Evolutionary conservation across 306 rosid species (phyloP).

Genomic region (Malus domestica): DNA sequence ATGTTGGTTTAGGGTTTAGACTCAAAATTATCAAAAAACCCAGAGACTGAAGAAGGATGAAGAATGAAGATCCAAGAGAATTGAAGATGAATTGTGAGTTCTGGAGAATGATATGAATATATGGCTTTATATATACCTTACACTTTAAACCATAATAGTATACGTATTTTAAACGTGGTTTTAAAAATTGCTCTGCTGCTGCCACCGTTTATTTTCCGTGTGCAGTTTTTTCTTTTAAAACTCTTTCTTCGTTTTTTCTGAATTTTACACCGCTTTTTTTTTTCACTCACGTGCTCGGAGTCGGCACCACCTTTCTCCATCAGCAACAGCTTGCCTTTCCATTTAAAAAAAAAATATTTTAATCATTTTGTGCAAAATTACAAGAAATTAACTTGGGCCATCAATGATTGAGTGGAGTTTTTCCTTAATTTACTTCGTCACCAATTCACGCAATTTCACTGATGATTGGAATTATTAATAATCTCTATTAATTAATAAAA

Average conservation of each 20-base stretch:
- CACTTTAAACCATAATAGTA: too few species aligned
- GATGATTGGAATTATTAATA: too few species aligned
- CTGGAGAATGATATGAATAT: background rate
- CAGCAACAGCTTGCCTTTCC: background rate
- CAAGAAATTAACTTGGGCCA: too few species aligned
- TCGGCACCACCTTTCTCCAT: background rate
- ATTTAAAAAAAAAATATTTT: too few species aligned
- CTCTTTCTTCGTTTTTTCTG: background rate
- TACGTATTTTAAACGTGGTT: background rate
- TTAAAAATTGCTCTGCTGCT: too few species aligned
- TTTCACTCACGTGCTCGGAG: background rate
- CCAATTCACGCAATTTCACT: too few species aligned
- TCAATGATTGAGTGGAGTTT: too few species aligned
- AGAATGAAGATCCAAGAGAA: background rate
- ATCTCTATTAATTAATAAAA: too few species aligned
- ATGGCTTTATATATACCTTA: background rate
- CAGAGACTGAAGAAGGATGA: background rate
- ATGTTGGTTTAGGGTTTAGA: constrained; percentile 9
- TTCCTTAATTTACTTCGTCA: too few species aligned
- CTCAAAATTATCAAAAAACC: background rate
- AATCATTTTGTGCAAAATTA: background rate
- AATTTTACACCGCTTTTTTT: background rate
- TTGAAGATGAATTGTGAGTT: background rate
- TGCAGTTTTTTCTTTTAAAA: background rate
- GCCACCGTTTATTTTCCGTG: background rate